Conservation (phyloP, 495 filamentous ascomycete species). For the Neurospora cerealis region DNA sequence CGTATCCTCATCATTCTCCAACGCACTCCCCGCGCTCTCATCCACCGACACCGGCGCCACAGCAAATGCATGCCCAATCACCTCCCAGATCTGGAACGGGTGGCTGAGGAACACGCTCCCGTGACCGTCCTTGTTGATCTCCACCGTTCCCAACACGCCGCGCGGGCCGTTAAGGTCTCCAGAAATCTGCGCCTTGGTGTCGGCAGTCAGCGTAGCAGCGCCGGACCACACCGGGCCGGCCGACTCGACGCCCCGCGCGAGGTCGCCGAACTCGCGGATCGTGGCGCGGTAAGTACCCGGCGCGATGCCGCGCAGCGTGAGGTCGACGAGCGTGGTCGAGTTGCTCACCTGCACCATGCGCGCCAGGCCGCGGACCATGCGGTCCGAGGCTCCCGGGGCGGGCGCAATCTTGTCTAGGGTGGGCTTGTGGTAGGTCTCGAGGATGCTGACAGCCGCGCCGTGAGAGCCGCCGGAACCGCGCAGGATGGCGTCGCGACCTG, state of each 20-base stretch:
- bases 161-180: constrained; percentile 24
- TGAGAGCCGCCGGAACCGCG: constrained; percentile 79
- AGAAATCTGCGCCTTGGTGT: constrained; percentile 7
- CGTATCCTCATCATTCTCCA: constrained; percentile 67
- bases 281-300: constrained; percentile 75
- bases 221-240: constrained; percentile 73
- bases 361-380: constrained; percentile 59
- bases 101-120: constrained; percentile 72
- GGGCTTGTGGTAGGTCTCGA: constrained; percentile 68
- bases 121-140: constrained; percentile 56
- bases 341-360: constrained; percentile 74
- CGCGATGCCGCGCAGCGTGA: constrained; percentile 77
- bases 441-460: constrained; percentile 88
- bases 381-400: constrained; percentile 21
- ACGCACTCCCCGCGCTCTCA: constrained; percentile 37
- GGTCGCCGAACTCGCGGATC: constrained; percentile 80
- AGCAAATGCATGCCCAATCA: constrained; percentile 85
- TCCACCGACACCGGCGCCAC: constrained; percentile 65
- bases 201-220: constrained; percentile 1
- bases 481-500: constrained; percentile 87
- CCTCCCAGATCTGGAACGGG: constrained; percentile 82
- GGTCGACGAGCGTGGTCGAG: constrained; percentile 70
- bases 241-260: constrained; percentile 69
- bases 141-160: constrained; percentile 63
- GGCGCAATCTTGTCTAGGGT: constrained; percentile 20